Evolutionary conservation across 139 green algal genomes (phyloP).

Genomic region (Picochlorum sp.): DNA sequence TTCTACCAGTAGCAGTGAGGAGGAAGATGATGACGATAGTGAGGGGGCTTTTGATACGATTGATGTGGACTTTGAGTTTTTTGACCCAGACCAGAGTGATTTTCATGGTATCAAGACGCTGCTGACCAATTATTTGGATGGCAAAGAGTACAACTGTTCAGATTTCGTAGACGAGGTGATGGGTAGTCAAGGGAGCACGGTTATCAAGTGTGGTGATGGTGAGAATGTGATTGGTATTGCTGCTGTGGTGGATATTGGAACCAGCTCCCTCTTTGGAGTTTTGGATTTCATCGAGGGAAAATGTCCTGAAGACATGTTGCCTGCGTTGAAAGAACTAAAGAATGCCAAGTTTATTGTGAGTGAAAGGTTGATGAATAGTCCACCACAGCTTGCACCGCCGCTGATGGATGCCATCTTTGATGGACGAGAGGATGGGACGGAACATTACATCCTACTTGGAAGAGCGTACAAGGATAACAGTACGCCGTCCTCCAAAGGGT

Average conservation of each 20-base stretch:
- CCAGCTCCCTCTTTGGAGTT: slow-evolving; percentile 47
- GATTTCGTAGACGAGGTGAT: slow-evolving; percentile 73
- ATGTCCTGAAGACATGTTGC: not conserved
- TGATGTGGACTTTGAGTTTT: slow-evolving; percentile 83
- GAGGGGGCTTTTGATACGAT: slow-evolving; percentile 34
- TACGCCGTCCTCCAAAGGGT: slow-evolving; percentile 12
- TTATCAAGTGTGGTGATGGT: slow-evolving; percentile 76
- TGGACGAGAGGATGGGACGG: slow-evolving; percentile 50
- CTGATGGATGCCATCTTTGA: slow-evolving; percentile 76
- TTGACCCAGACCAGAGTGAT: slow-evolving; percentile 70
- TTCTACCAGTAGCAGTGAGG: slow-evolving; percentile 7
- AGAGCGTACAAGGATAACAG: slow-evolving; percentile 50
- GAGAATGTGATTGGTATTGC: slow-evolving; percentile 68
- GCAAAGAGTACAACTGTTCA: slow-evolving; percentile 46
- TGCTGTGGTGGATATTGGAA: slow-evolving; percentile 18
- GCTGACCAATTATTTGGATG: slow-evolving; percentile 71
- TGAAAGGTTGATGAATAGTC: slow-evolving; percentile 84
- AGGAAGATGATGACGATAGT: slow-evolving; percentile 15
- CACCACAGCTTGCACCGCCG: slow-evolving; percentile 67
- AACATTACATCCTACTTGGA: slow-evolving; percentile 53
- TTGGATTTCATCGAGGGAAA: slow-evolving; percentile 38
- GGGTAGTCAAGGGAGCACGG: slow-evolving; percentile 50
- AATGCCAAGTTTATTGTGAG: slow-evolving; percentile 61
- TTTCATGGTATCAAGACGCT: slow-evolving; percentile 78
- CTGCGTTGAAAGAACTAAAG: slow-evolving; percentile 33